phyloP scores from a whole-genome alignment of 2,329 filamentous ascomycete species.

The Sordariomycetes sp. region DNA sequence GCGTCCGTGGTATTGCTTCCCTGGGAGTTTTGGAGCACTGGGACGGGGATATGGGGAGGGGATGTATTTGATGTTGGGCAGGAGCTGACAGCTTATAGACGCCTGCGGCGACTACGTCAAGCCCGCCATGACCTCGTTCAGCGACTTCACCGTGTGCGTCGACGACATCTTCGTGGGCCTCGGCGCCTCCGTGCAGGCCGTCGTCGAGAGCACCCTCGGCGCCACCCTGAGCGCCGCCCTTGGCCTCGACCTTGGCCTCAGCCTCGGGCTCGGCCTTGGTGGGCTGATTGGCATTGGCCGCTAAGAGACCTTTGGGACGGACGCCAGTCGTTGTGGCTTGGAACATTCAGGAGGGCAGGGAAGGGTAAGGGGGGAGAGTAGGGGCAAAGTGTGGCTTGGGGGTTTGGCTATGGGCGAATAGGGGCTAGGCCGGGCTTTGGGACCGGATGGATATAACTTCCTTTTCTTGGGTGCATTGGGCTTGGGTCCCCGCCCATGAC shows the following conservation, averaged over 20 bases:
- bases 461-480: too few relatives aligned
- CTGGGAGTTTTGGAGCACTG: not conserved
- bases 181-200: not conserved
- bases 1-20: not conserved
- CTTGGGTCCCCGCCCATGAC: too few relatives aligned
- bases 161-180: slow-evolving; percentile 1
- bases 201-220: not conserved
- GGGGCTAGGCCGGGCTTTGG: not conserved
- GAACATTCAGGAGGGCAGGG: not conserved
- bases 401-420: too few relatives aligned
- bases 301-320: too few relatives aligned
- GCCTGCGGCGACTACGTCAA: not conserved
- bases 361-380: not conserved
- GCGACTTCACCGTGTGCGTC: slow-evolving; percentile 1
- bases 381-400: too few relatives aligned
- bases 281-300: not conserved
- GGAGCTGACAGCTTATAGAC: not conserved
- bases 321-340: too few relatives aligned
- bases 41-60: not conserved
- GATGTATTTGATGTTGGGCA: not conserved
- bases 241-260: not conserved
- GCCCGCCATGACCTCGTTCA: not conserved
- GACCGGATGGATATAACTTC: too few relatives aligned
- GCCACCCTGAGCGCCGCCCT: not conserved
- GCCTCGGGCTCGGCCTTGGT: not conserved